Evolutionary conservation across 495 filamentous ascomycete genomes (phyloP), one percentile per base, ranked within the genome.

Genomic region (Penicillium arizonense): DNA sequence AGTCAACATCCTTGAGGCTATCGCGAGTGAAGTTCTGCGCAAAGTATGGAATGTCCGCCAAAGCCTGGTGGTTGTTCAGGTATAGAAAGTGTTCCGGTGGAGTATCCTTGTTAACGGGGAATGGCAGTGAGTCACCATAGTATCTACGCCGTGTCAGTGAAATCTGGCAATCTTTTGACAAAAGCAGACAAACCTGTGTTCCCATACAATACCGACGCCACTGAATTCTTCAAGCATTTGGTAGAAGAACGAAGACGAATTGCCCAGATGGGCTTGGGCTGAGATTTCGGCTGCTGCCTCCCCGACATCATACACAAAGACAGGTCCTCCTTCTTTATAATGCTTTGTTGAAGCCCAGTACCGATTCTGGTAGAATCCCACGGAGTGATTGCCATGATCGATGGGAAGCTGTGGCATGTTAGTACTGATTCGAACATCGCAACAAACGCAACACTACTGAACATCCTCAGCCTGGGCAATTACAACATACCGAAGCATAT

Each of bases 121-220:
- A 79, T 0, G 80, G 82, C 11, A 72, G 53, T 2, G 79, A 82
- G 3, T 77, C 64, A 43, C 81, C 81, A 48, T 82, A 81, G 48
- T 79, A 79, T 39, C 77, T 79, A 37, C 7, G 7, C 13, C 5
- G 0, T 9, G 47, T 63, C 23, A 63, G 40, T 44, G 16, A 12
- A 20, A 42, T 24, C 20, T 12, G 7, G 2, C 2, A 7, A 11
- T 33, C n/a, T 24, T n/a, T n/a, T 12, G 5, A 13, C 9, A 10
- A 8, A 5, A 30, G 12, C 36, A 5, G 13, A 62, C 69, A 43
- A 30, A 84, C 74, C 81, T 63, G 53, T 84, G 82, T 56, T 84
- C 82, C 81, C 81, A 84, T 2, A 77, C 62, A 32, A 84, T 80
- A 1, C 79, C 82, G 30, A 84, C 68, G 0, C 72, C 82, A 11